Conservation (phyloP, 495 filamentous ascomycete genomes). For the Talaromyces borbonicus region DNA sequence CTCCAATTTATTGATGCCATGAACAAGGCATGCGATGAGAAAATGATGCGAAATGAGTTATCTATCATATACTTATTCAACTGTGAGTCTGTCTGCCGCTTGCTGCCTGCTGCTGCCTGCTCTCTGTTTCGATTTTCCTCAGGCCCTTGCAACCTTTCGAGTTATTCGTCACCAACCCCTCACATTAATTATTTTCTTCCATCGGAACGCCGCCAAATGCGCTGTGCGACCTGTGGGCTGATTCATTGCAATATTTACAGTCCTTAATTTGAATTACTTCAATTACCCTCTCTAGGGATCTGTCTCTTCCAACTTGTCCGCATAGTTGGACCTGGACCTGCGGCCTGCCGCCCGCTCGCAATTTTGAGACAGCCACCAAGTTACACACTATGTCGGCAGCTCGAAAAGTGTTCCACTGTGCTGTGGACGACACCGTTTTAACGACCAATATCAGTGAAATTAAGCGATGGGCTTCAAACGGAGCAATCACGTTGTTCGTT, state of each 20-base stretch:
- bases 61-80: slow-evolving; percentile 18
- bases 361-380: too few species aligned
- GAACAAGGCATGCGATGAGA: slow-evolving; percentile 11
- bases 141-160: slow-evolving; percentile 5
- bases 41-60: slow-evolving; percentile 35
- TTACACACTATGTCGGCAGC: slow-evolving; percentile 39
- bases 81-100: too few species aligned
- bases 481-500: slow-evolving; percentile 54
- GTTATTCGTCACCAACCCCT: slow-evolving; percentile 18
- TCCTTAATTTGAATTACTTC: slow-evolving; percentile 3
- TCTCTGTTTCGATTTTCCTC: background rate
- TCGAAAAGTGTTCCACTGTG: slow-evolving; percentile 62
- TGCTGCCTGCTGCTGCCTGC: too few species aligned
- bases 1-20: background rate
- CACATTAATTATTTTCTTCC: too few species aligned
- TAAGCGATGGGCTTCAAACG: slow-evolving; percentile 57
- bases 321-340: too few species aligned
- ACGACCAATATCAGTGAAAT: slow-evolving; percentile 60
- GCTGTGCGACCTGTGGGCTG: background rate
- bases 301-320: too few species aligned
- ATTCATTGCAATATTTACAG: background rate
- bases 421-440: slow-evolving; percentile 63
- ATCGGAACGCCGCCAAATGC: background rate
- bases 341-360: too few species aligned
- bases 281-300: slow-evolving; percentile 3